These are phyloP conservation scores for Aspergillus tubingensis DNA, from an alignment of 2,329 filamentous ascomycete genomes.

Conservation along the genomic window DNA sequence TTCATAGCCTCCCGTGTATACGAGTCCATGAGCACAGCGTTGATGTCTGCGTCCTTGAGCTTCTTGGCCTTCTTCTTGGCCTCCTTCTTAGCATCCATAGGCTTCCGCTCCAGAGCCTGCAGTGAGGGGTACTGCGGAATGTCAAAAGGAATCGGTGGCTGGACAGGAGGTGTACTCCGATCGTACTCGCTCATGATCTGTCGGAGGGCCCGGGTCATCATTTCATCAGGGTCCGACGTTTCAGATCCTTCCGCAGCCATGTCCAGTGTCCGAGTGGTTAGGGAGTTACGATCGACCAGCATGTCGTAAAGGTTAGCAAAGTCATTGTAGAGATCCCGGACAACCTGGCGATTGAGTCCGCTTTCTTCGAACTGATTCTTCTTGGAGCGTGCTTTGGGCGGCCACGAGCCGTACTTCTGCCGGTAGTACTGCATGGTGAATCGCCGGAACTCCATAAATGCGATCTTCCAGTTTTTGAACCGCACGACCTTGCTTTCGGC, in stretches of 20 bases:
- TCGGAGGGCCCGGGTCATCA: conserved; percentile 69
- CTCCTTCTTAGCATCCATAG: conserved; percentile 72
- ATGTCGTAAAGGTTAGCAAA: conserved; percentile 86
- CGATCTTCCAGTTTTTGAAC: conserved; percentile 79
- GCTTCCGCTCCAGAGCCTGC: conserved; percentile 63
- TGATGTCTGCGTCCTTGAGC: conserved; percentile 76
- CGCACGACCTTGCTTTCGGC: conserved; percentile 74
- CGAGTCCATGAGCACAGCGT: conserved; percentile 73
- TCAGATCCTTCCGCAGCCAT: conserved; percentile 59
- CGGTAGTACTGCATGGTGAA: conserved; percentile 73
- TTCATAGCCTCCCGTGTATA: conserved; percentile 74
- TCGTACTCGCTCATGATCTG: conserved; percentile 86
- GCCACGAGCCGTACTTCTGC: conserved; percentile 72
- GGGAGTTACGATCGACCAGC: conserved; percentile 73
- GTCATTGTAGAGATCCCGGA: conserved; percentile 81
- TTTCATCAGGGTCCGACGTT: conserved; percentile 54
- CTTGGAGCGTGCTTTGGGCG: conserved; percentile 86
- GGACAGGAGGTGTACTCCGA: conserved; percentile 80
- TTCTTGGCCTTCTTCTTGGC: conserved; percentile 69
- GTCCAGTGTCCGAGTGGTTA: conserved; percentile 78
- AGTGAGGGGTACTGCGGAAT: conserved; percentile 75
- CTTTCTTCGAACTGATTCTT: conserved; percentile 86
- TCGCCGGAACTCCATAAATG: conserved; percentile 73
- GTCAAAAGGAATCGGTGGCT: conserved; percentile 90
- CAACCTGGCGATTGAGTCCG: conserved; percentile 80